Percentiles rank a stretch among this genome's conserved stretches.
Conservation (phyloP, 805 yeast genomes). For the Spathaspora sp. region DNA sequence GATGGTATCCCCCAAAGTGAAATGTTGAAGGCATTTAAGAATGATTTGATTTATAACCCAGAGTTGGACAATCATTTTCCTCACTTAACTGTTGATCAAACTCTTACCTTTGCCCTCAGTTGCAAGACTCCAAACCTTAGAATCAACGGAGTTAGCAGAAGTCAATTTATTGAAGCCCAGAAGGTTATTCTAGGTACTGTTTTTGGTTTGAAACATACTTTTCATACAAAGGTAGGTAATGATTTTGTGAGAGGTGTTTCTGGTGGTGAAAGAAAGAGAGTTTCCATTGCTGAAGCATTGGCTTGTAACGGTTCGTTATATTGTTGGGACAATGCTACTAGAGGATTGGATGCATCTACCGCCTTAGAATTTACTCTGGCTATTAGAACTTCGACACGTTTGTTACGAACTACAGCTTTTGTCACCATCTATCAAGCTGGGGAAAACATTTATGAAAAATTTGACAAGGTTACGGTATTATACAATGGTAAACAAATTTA, state of each 20-base stretch:
- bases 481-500: conserved; percentile 48
- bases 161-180: conserved; percentile 40
- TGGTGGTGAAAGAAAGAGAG: conserved; percentile 74
- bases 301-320: conserved; percentile 39
- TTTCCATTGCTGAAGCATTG: conserved; percentile 65
- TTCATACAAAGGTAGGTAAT: conserved; percentile 28
- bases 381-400: conserved; percentile 32
- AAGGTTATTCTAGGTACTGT: conserved; percentile 26
- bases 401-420: conserved; percentile 53
- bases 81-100: conserved; percentile 69
- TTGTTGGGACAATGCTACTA: conserved; percentile 33
- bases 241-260: conserved; percentile 59
- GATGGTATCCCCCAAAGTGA: conserved; percentile 60
- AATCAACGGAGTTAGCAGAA: conserved; percentile 43
- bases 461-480: conserved; percentile 28
- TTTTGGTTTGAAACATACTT: conserved; percentile 28
- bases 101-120: conserved; percentile 66
- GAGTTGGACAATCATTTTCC: conserved; percentile 75
- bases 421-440: conserved; percentile 49
- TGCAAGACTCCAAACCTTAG: conserved; percentile 62
- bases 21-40: conserved; percentile 54
- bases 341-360: conserved; percentile 32
- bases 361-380: conserved; percentile 29
- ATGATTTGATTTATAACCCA: conserved; percentile 56
- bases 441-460: conserved; percentile 24